Conservation (phyloP, 164 flowering plant species). For the Chimonanthus praecox region DNA sequence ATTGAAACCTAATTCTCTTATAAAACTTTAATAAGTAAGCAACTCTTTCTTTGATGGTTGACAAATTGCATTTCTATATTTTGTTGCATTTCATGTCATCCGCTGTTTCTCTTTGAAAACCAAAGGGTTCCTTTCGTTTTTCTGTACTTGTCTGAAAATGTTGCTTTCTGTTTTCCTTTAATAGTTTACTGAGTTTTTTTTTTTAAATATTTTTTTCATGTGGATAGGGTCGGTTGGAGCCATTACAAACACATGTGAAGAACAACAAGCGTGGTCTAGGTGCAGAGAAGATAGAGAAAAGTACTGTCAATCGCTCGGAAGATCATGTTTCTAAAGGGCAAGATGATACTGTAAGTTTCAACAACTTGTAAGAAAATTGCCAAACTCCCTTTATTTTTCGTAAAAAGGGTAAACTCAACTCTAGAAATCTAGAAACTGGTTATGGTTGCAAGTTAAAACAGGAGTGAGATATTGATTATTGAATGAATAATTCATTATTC, state of each 20-base stretch:
- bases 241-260: slow-evolving; percentile 52
- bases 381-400: not conserved
- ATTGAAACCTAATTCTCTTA: no score
- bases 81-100: not conserved
- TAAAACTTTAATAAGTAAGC: no score
- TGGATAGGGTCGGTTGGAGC: slow-evolving; percentile 78
- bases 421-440: no score
- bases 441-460: no score
- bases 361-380: not conserved
- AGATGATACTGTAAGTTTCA: slow-evolving; percentile 33
- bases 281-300: slow-evolving; percentile 50
- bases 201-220: not conserved
- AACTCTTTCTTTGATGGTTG: not conserved
- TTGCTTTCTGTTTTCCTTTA: not conserved
- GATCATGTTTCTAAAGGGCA: slow-evolving; percentile 9
- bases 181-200: not conserved
- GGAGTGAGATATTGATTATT: no score
- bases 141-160: not conserved
- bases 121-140: not conserved
- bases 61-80: not conserved
- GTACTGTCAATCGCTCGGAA: slow-evolving; percentile 7
- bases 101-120: not conserved
- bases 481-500: no score
- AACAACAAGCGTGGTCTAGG: slow-evolving; percentile 79
- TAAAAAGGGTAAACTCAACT: no score